Conservation (phyloP, 202 grass and related monocot genomes). For the Carex sylvatica region DNA sequence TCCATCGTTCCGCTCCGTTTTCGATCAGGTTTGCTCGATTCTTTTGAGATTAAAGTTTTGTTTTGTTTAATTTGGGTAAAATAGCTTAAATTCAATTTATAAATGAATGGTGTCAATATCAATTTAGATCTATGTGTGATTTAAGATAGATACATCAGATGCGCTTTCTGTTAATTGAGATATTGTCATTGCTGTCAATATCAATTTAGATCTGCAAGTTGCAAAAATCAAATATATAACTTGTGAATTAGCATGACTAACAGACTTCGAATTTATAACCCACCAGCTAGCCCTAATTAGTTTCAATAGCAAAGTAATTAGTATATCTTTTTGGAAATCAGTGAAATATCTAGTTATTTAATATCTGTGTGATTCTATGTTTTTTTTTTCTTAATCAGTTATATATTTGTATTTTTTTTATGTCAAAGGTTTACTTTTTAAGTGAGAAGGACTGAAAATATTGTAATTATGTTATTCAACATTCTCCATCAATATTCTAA, state of each 20-base stretch:
- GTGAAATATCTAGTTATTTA: neutral
- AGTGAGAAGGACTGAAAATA: too few relatives aligned
- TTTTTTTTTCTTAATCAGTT: neutral
- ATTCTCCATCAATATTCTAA: too few relatives aligned
- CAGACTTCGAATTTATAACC: neutral
- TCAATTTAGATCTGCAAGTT: neutral
- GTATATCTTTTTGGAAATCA: neutral
- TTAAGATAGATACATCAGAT: neutral
- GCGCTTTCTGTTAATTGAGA: neutral
- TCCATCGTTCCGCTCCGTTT: too few relatives aligned
- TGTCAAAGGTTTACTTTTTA: too few relatives aligned
- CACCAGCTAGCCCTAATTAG: constrained; percentile 2
- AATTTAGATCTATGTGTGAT: neutral
- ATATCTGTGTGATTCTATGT: neutral
- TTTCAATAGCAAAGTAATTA: neutral
- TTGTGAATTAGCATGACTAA: neutral
- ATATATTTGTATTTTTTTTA: neutral
- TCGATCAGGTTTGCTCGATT: too few relatives aligned
- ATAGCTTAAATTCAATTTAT: too few relatives aligned
- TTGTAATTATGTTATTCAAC: too few relatives aligned
- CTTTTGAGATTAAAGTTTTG: too few relatives aligned
- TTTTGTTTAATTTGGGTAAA: too few relatives aligned
- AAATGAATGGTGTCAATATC: neutral
- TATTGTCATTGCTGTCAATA: neutral
- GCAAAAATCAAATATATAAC: neutral